A percentile compares a stretch with the other conserved stretches of the same genome.
Evolutionary conservation across 306 rosid genomes (phyloP).

Genomic region (Vigna mungo): DNA sequence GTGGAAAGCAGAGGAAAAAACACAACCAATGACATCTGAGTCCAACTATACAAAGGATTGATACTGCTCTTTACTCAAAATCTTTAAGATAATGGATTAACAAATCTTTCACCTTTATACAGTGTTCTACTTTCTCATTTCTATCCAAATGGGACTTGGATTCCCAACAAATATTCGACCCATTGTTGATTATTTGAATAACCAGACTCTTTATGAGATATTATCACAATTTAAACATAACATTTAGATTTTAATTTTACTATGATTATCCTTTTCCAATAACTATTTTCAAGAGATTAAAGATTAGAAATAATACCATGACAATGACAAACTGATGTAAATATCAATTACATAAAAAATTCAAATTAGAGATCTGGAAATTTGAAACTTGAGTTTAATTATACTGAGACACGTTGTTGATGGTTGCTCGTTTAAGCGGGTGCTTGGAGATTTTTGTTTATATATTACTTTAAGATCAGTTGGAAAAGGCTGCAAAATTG

Average conservation of each 20-base stretch:
- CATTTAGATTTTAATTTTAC: not conserved
- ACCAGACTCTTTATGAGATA: not conserved
- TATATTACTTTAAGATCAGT: slow-evolving; percentile 30
- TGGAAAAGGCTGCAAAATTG: slow-evolving; percentile 38
- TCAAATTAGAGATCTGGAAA: no score
- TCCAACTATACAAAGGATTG: no score
- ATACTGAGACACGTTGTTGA: not conserved
- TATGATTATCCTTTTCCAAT: not conserved
- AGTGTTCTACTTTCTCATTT: no score
- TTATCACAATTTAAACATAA: not conserved
- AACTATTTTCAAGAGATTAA: not conserved
- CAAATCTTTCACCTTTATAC: no score
- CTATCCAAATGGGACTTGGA: no score
- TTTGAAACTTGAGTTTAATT: no score
- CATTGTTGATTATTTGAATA: slow-evolving; percentile 11
- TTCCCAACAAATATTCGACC: not conserved
- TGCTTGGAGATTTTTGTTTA: not conserved
- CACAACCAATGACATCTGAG: no score
- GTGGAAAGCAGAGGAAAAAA: not conserved
- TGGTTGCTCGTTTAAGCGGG: not conserved
- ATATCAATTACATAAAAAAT: no score
- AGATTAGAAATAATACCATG: no score
- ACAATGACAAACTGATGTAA: no score
- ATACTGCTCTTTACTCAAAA: no score
- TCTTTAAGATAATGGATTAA: no score